Evolutionary conservation across 2,329 filamentous ascomycete species (phyloP).

Genomic region (Xylaria sp.): DNA sequence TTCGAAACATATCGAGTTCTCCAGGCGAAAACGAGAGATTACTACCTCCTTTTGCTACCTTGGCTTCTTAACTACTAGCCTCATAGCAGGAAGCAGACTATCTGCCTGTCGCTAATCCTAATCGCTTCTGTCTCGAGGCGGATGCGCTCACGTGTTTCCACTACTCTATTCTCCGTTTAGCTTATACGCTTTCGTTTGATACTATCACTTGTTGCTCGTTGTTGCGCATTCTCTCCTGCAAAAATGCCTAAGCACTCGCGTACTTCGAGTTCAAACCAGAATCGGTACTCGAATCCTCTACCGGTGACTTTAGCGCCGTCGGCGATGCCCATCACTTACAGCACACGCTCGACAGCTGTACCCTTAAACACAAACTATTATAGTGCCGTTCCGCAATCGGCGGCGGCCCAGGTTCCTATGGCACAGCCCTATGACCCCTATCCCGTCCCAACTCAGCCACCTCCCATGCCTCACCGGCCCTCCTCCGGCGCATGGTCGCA

Average conservation of each 20-base stretch:
- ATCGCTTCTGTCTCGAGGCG: constrained; percentile 41
- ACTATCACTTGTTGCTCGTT: constrained; percentile 6
- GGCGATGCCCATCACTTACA: constrained; percentile 55
- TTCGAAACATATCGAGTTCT: constrained; percentile 30
- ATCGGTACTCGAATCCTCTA: constrained; percentile 52
- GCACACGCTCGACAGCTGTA: constrained; percentile 55
- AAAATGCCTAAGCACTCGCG: constrained; percentile 61
- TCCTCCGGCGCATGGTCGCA: constrained; percentile 77
- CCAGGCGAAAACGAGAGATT: constrained; percentile 29
- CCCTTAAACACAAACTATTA: constrained; percentile 56
- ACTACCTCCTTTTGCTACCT: constrained; percentile 13
- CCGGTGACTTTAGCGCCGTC: constrained; percentile 55
- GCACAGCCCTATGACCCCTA: constrained; percentile 57
- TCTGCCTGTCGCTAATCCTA: constrained; percentile 45
- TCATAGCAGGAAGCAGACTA: constrained; percentile 36
- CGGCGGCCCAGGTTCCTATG: constrained; percentile 49
- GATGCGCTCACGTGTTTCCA: constrained; percentile 35
- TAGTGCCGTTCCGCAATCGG: constrained; percentile 50
- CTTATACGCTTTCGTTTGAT: constrained; percentile 37
- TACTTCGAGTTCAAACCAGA: constrained; percentile 54
- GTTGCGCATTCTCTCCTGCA: constrained; percentile 30
- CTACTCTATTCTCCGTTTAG: constrained; percentile 33
- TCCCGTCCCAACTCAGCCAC: constrained; percentile 51
- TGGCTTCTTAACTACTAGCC: constrained; percentile 18
- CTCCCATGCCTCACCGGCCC: constrained; percentile 59